Evolutionary conservation across 2,329 filamentous ascomycete species (phyloP).

Genomic region (Venturiaceae sp.): DNA sequence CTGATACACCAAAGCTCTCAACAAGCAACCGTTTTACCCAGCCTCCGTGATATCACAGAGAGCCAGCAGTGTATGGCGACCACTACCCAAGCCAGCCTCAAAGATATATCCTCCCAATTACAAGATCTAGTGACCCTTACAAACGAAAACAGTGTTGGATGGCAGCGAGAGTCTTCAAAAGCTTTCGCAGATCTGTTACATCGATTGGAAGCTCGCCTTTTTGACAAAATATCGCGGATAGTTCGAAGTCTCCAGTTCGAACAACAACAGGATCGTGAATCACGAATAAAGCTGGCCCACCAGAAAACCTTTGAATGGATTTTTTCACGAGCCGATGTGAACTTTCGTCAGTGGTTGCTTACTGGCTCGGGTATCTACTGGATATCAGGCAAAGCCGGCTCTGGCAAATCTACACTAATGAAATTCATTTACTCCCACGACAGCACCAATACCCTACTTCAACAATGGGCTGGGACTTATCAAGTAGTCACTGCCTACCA

Average conservation of each 20-base stretch:
- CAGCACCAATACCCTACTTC: not conserved
- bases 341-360: not conserved
- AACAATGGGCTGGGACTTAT: not conserved
- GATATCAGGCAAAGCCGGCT: constrained; percentile 34
- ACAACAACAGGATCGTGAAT: not conserved
- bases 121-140: no score
- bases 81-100: no score
- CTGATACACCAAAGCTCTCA: no score
- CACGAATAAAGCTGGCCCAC: not conserved
- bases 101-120: no score
- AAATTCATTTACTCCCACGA: constrained; percentile 16
- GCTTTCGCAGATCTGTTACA: no score
- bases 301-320: not conserved
- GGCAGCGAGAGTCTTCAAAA: no score
- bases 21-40: no score
- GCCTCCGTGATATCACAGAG: no score
- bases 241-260: not conserved
- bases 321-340: not conserved
- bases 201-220: no score
- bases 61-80: no score
- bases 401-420: constrained; percentile 39
- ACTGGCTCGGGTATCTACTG: constrained; percentile 16
- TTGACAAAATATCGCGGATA: no score
- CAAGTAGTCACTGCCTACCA: constrained; percentile 27
- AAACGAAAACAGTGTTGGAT: no score